phyloP scores from a whole-genome alignment of 768 basidiomycete species.

The Pleurotus salmoneostramineus region DNA sequence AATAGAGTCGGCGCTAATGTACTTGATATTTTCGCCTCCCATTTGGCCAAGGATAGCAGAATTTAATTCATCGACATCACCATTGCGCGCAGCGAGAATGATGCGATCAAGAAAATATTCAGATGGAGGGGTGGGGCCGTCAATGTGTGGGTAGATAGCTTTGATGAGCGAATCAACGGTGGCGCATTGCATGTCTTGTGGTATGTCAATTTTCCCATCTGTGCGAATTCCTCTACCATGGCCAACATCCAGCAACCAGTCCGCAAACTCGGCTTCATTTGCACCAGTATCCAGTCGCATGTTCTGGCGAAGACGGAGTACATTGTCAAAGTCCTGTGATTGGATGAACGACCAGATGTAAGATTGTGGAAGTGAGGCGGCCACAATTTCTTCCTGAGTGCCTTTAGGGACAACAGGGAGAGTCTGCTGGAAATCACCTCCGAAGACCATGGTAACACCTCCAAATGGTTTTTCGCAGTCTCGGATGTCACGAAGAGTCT shows the following conservation, averaged over 20 bases:
- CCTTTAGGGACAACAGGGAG: conserved; percentile 33
- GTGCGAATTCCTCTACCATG: conserved; percentile 16
- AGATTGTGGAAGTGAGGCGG: conserved; percentile 26
- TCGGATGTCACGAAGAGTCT: conserved; percentile 22
- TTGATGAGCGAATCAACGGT: neutral
- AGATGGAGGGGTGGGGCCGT: conserved; percentile 5
- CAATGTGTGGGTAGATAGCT: neutral
- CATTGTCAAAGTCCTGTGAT: neutral
- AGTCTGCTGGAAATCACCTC: conserved; percentile 37
- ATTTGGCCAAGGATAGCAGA: conserved; percentile 14
- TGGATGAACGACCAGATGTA: conserved; percentile 26
- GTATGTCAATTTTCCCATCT: neutral
- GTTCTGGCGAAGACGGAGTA: conserved; percentile 27
- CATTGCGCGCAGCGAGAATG: conserved; percentile 22
- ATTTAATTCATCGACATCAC: conserved; percentile 16
- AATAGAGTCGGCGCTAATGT: neutral
- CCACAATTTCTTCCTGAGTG: conserved; percentile 27
- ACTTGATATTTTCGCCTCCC: conserved; percentile 4
- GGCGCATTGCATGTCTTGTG: neutral
- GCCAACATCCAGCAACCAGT: conserved; percentile 27
- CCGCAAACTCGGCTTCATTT: conserved; percentile 23
- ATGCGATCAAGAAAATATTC: conserved; percentile 19
- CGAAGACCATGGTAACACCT: conserved; percentile 31
- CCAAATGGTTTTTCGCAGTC: conserved; percentile 24
- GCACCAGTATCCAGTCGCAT: conserved; percentile 28